These are phyloP conservation scores for Suillus subaureus DNA, from an alignment of 768 basidiomycete species.

Conservation along the genomic window DNA sequence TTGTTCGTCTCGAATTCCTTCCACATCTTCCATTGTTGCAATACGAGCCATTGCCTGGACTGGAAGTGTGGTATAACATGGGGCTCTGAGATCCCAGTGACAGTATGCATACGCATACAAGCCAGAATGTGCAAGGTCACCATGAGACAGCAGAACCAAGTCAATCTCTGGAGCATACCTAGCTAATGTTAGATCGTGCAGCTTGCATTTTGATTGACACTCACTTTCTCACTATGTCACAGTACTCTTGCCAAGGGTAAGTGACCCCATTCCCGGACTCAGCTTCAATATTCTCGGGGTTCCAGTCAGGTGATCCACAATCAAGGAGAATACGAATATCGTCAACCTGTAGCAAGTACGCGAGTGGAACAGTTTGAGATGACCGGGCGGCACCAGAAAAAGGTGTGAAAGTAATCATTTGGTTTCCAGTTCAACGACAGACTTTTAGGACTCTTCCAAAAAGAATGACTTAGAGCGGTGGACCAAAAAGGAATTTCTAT, in stretches of 20 bases:
- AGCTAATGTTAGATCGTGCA: slow-evolving; percentile 12
- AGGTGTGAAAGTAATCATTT: slow-evolving; percentile 94
- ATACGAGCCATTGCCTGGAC: slow-evolving; percentile 96
- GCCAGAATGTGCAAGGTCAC: slow-evolving; percentile 86
- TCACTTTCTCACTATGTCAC: slow-evolving; percentile 66
- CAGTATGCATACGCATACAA: slow-evolving; percentile 93
- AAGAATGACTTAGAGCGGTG: background rate
- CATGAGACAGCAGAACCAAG: slow-evolving; percentile 93
- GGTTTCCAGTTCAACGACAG: background rate
- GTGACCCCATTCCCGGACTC: slow-evolving; percentile 33
- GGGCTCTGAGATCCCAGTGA: slow-evolving; percentile 84
- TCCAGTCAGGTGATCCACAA: slow-evolving; percentile 90
- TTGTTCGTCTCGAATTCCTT: slow-evolving; percentile 77
- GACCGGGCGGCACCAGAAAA: slow-evolving; percentile 83
- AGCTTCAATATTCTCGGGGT: slow-evolving; percentile 49
- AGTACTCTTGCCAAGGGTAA: slow-evolving; percentile 66
- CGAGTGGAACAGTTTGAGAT: slow-evolving; percentile 61
- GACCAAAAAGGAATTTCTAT: background rate
- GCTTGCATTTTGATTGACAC: slow-evolving; percentile 28
- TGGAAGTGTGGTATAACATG: slow-evolving; percentile 92
- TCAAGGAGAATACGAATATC: slow-evolving; percentile 93
- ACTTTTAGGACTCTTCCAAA: background rate
- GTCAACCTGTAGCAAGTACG: slow-evolving; percentile 92
- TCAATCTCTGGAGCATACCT: slow-evolving; percentile 83
- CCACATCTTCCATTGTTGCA: slow-evolving; percentile 86